Conservation (phyloP, 2,329 filamentous ascomycete species). For the Colletotrichum tamarilloi region DNA sequence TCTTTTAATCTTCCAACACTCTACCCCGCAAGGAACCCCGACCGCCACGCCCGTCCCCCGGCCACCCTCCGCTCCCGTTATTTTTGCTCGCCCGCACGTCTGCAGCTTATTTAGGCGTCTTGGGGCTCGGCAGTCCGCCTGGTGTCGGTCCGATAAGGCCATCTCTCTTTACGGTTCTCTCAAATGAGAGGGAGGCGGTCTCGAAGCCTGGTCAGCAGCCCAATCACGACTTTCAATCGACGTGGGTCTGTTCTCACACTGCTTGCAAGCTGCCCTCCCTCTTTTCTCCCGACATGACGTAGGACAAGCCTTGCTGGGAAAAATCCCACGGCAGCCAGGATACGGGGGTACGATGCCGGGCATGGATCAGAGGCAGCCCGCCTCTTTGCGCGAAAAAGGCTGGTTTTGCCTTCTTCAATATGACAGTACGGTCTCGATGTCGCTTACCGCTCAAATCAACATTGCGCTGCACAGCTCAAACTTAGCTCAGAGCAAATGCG, state of each 20-base stretch:
- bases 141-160: conserved; percentile 28
- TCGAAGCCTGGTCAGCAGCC: not conserved
- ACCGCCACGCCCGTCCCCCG: conserved; percentile 17
- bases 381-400: not conserved
- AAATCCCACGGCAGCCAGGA: conserved; percentile 5
- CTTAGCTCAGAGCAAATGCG: too few species aligned
- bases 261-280: conserved; percentile 29
- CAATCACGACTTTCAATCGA: not conserved
- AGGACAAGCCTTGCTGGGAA: conserved; percentile 19
- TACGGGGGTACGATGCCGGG: conserved; percentile 9
- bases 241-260: conserved; percentile 11
- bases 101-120: conserved; percentile 33
- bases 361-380: conserved; percentile 7
- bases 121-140: conserved; percentile 32
- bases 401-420: not conserved
- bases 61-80: conserved; percentile 18
- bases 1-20: not conserved
- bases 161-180: not conserved
- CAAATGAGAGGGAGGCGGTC: not conserved
- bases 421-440: not conserved
- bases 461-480: too few species aligned
- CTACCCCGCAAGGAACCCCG: conserved; percentile 30
- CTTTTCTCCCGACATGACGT: conserved; percentile 28
- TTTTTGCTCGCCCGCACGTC: conserved; percentile 22
- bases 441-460: not conserved